These are phyloP conservation scores for Zoysia matrella DNA, from an alignment of 202 grass and related monocot genomes.

Conservation along the genomic window DNA sequence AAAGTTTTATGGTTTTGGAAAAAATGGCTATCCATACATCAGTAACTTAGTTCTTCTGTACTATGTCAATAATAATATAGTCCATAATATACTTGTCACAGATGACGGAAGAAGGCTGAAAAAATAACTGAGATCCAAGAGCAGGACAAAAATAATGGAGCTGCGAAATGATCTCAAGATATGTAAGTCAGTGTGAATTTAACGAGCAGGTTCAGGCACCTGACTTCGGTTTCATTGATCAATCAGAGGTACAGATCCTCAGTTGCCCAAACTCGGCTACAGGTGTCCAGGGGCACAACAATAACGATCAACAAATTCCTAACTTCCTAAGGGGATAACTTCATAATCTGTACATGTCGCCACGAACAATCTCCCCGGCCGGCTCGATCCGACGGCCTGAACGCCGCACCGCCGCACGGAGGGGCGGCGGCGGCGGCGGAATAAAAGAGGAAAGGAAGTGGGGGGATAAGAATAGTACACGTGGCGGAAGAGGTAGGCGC, in stretches of 20 bases:
- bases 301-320: too few relatives aligned
- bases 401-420: too few relatives aligned
- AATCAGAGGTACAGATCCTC: neutral
- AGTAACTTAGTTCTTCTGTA: neutral
- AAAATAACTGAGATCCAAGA: neutral
- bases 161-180: neutral
- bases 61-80: neutral
- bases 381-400: neutral
- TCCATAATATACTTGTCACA: neutral
- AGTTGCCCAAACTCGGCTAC: neutral
- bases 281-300: too few relatives aligned
- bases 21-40: too few relatives aligned
- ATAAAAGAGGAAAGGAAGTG: neutral
- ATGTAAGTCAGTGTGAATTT: neutral
- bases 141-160: too few relatives aligned
- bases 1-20: neutral
- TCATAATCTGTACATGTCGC: neutral
- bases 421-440: neutral
- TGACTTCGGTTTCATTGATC: neutral
- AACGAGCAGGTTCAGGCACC: neutral
- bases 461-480: slow-evolving; percentile 42
- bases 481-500: slow-evolving; percentile 62
- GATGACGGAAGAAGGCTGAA: neutral
- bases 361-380: neutral
- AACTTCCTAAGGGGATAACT: too few relatives aligned